Evolutionary conservation across 2,329 filamentous ascomycete genomes (phyloP).

Genomic region (Ilyonectria destructans): DNA sequence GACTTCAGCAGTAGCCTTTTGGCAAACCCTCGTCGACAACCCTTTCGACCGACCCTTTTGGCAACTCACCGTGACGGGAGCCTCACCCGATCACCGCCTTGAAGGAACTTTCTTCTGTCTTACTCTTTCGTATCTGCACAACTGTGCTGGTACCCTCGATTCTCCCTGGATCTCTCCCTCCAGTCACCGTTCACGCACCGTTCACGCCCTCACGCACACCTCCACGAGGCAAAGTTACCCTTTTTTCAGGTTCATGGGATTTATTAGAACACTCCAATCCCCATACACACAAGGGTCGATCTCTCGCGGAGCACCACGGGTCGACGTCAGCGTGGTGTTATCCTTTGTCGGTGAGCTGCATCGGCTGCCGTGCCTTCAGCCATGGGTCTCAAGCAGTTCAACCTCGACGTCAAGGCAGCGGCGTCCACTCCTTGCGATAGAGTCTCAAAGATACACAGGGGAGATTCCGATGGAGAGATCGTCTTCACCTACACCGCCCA

Average conservation of each 20-base stretch:
- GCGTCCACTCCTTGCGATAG: conserved; percentile 59
- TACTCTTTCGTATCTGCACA: too few relatives aligned
- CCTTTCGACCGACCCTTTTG: neutral
- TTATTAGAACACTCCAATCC: too few relatives aligned
- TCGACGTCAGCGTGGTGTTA: too few relatives aligned
- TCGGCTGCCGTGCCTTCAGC: neutral
- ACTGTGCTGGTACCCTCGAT: neutral
- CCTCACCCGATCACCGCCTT: neutral
- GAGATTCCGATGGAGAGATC: conserved; percentile 82
- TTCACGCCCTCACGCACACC: too few relatives aligned
- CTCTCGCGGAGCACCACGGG: too few relatives aligned
- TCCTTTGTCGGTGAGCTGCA: too few relatives aligned
- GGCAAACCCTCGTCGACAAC: neutral
- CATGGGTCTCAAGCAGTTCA: conserved; percentile 80
- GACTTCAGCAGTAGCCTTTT: neutral
- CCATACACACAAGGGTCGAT: too few relatives aligned
- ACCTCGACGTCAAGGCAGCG: conserved; percentile 68
- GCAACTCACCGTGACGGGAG: neutral
- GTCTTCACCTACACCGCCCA: conserved; percentile 69
- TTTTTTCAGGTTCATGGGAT: too few relatives aligned
- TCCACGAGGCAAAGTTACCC: too few relatives aligned
- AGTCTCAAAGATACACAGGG: conserved; percentile 71
- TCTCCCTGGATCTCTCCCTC: neutral
- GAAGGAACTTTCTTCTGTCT: neutral
- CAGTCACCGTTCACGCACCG: too few relatives aligned